A percentile compares a stretch with the other conserved stretches of the same genome.
These are phyloP conservation scores for Isoetes taiwanensis DNA, from an alignment of 75 land plant genomes.

Conservation along the genomic window DNA sequence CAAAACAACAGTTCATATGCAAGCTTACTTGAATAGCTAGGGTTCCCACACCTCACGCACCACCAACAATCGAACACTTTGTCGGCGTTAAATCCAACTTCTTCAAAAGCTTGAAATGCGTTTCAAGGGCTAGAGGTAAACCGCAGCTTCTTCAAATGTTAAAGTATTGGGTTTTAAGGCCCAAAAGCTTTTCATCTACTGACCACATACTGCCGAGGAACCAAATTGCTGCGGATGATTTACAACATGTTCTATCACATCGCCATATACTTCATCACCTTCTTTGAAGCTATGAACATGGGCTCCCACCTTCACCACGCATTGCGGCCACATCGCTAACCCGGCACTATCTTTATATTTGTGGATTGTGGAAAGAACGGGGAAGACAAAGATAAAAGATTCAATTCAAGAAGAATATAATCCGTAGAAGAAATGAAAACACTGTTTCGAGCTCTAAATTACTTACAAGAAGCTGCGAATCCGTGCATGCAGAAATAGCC, in stretches of 20 bases:
- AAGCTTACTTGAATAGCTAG: slow-evolving; percentile 68
- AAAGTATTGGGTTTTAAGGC: slow-evolving; percentile 59
- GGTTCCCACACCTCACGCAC: slow-evolving; percentile 87
- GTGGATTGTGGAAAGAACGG: too few species aligned
- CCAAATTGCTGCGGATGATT: slow-evolving; percentile 64
- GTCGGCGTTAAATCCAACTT: slow-evolving; percentile 50
- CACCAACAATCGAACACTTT: slow-evolving; percentile 72
- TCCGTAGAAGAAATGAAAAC: too few species aligned
- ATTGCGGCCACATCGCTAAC: slow-evolving; percentile 80
- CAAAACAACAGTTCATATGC: too few species aligned
- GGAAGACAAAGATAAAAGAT: too few species aligned
- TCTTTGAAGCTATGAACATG: slow-evolving; percentile 49
- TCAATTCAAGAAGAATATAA: too few species aligned
- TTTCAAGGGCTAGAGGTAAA: slow-evolving; percentile 73
- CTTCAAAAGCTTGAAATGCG: slow-evolving; percentile 75
- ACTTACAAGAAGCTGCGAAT: too few species aligned
- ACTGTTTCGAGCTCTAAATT: too few species aligned
- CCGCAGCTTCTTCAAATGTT: slow-evolving; percentile 66
- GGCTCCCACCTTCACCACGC: slow-evolving; percentile 76
- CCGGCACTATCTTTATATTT: slow-evolving; percentile 90
- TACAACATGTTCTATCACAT: slow-evolving; percentile 59
- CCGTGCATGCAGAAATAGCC: too few species aligned
- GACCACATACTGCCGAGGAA: slow-evolving; percentile 72
- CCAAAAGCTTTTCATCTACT: slow-evolving; percentile 72
- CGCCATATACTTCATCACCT: slow-evolving; percentile 88